phyloP scores from a whole-genome alignment of 768 basidiomycete species.

The Tylopilus plumbeoviolaceoides region DNA sequence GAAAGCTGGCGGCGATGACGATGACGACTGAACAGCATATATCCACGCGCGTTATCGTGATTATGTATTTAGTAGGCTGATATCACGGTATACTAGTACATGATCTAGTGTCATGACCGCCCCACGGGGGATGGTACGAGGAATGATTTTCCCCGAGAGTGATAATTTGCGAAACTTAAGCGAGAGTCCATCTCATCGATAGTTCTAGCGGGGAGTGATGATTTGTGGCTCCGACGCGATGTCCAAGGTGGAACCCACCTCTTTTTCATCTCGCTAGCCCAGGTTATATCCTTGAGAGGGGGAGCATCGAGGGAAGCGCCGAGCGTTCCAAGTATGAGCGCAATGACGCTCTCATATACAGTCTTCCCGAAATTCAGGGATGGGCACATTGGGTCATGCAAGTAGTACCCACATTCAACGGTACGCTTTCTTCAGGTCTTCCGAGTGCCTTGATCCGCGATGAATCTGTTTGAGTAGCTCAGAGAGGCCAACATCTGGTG shows the following conservation, averaged over 20 bases:
- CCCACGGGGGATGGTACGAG: slow-evolving; percentile 16
- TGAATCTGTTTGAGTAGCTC: slow-evolving; percentile 47
- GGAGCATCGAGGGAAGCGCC: slow-evolving; percentile 72
- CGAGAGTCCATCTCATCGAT: slow-evolving; percentile 77
- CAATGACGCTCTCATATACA: slow-evolving; percentile 58
- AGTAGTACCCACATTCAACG: slow-evolving; percentile 49
- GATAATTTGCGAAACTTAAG: slow-evolving; percentile 56
- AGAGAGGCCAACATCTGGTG: slow-evolving; percentile 4
- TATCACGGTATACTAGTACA: background rate
- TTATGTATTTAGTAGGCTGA: slow-evolving; percentile 1
- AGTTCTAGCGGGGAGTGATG: slow-evolving; percentile 38
- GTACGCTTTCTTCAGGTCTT: slow-evolving; percentile 61
- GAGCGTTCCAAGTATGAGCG: slow-evolving; percentile 62
- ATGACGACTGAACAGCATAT: slow-evolving; percentile 28
- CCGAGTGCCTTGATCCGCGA: slow-evolving; percentile 75
- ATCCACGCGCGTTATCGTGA: background rate
- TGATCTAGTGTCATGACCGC: slow-evolving; percentile 1
- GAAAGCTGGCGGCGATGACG: slow-evolving; percentile 25
- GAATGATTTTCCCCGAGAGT: slow-evolving; percentile 48
- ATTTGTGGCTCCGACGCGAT: background rate
- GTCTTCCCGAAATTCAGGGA: slow-evolving; percentile 42
- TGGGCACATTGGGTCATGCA: background rate
- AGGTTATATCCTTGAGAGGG: slow-evolving; percentile 73
- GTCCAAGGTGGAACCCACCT: slow-evolving; percentile 43
- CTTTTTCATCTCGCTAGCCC: slow-evolving; percentile 86